These are phyloP conservation scores for Fraxinus anomala DNA, from an alignment of 257 asterid species.

Conservation along the genomic window DNA sequence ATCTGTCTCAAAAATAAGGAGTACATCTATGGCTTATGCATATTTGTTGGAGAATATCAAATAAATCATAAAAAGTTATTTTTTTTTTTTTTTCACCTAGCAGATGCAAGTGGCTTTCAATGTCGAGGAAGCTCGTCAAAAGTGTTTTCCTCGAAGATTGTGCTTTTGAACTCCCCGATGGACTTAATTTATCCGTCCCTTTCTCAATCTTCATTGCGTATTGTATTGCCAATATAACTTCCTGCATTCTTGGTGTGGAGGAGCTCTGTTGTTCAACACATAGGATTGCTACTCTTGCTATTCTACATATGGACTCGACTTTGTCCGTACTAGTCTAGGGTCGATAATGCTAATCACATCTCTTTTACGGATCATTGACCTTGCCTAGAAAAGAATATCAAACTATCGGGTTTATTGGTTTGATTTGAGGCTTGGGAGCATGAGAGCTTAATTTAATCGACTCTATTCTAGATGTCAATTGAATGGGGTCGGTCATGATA, in stretches of 20 bases:
- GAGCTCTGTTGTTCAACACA: conserved; percentile 80
- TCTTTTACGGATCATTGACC: conserved; percentile 89
- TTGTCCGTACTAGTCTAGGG: conserved; percentile 61
- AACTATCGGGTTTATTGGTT: not conserved
- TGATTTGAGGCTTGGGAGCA: not conserved
- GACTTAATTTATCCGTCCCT: conserved; percentile 64
- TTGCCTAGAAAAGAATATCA: conserved; percentile 52
- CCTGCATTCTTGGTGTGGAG: conserved; percentile 92
- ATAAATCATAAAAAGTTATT: not conserved
- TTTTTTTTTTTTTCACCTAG: conserved; percentile 34
- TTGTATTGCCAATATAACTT: conserved; percentile 74
- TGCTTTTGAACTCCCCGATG: conserved; percentile 64
- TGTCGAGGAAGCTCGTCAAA: conserved; percentile 85
- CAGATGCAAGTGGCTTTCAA: too few species aligned
- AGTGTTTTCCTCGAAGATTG: conserved; percentile 85
- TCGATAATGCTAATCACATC: conserved; percentile 82
- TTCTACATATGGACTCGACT: conserved; percentile 81
- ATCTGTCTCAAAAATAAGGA: not conserved
- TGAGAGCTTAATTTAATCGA: too few species aligned
- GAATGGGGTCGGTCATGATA: too few species aligned
- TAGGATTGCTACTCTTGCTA: conserved; percentile 89
- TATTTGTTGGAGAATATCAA: conserved; percentile 21
- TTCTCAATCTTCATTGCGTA: conserved; percentile 83
- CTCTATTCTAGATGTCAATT: too few species aligned
- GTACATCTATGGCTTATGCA: conserved; percentile 25